These are phyloP conservation scores for Lentinus tigrinus DNA, from an alignment of 768 basidiomycete genomes.

Conservation along the genomic window DNA sequence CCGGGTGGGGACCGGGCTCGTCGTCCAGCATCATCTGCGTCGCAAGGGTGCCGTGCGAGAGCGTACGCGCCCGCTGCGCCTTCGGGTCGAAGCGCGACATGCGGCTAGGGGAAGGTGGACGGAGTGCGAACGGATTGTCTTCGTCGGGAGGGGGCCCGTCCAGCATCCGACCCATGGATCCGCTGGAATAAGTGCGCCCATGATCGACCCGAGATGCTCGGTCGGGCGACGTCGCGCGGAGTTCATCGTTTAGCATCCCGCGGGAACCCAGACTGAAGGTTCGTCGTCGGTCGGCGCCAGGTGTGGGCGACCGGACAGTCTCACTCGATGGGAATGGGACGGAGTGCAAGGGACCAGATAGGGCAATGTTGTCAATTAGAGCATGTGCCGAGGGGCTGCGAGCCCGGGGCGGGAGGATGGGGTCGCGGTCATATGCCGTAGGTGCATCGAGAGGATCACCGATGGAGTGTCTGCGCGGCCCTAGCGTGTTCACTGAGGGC, in stretches of 20 bases:
- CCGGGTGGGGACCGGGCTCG: slow-evolving; percentile 33
- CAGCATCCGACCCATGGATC: slow-evolving; percentile 48
- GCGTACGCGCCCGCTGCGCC: slow-evolving; percentile 35
- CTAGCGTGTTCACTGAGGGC: slow-evolving; percentile 13
- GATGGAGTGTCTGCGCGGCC: slow-evolving; percentile 55
- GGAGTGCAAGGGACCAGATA: slow-evolving; percentile 42
- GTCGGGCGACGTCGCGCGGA: slow-evolving; percentile 29
- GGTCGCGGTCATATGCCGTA: slow-evolving; percentile 26
- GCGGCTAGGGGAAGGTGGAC: slow-evolving; percentile 37
- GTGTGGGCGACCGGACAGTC: slow-evolving; percentile 52
- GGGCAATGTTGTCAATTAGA: slow-evolving; percentile 42
- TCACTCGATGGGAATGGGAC: slow-evolving; percentile 56
- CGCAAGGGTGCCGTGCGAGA: slow-evolving; percentile 56
- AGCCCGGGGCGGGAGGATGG: slow-evolving; percentile 45
- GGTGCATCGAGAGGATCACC: slow-evolving; percentile 54
- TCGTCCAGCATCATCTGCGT: slow-evolving; percentile 56
- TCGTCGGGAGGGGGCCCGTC: slow-evolving; percentile 15
- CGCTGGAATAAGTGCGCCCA: slow-evolving; percentile 35
- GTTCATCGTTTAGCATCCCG: slow-evolving; percentile 38
- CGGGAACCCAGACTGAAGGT: slow-evolving; percentile 51
- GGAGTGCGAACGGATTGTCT: slow-evolving; percentile 35
- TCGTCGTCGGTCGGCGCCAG: slow-evolving; percentile 39
- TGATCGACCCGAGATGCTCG: slow-evolving; percentile 46
- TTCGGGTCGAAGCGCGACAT: slow-evolving; percentile 46
- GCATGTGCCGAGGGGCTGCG: slow-evolving; percentile 48